Evolutionary conservation across 2,329 filamentous ascomycete genomes (phyloP).

Genomic region (Ceratocystis cubensis): DNA sequence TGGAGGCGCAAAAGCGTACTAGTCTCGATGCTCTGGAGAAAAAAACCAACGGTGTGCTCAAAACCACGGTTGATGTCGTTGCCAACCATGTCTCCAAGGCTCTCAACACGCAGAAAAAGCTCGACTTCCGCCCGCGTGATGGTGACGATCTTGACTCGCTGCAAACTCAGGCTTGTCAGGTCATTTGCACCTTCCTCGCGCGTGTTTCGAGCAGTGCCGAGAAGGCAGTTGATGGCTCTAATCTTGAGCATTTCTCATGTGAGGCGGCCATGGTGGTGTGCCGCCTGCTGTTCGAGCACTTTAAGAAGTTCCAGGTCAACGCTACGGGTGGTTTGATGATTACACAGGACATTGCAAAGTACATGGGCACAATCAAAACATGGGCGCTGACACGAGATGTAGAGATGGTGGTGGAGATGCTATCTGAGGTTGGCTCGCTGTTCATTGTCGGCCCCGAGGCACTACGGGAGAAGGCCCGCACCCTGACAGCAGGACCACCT

Average conservation of each 20-base stretch:
- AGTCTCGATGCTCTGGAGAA: slow-evolving; percentile 70
- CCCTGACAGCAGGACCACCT: slow-evolving; percentile 35
- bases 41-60: slow-evolving; percentile 56
- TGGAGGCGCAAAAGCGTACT: slow-evolving; percentile 67
- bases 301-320: slow-evolving; percentile 88
- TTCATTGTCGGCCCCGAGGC: slow-evolving; percentile 87
- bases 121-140: slow-evolving; percentile 80
- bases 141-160: slow-evolving; percentile 59
- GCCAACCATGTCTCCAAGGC: slow-evolving; percentile 64
- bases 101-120: slow-evolving; percentile 68
- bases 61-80: slow-evolving; percentile 50
- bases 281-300: slow-evolving; percentile 72
- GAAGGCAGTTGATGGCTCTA: slow-evolving; percentile 66
- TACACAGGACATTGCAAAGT: slow-evolving; percentile 89
- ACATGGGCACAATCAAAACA: slow-evolving; percentile 69
- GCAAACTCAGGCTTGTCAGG: slow-evolving; percentile 73
- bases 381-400: slow-evolving; percentile 65
- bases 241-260: slow-evolving; percentile 67
- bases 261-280: slow-evolving; percentile 75
- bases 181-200: slow-evolving; percentile 68
- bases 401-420: slow-evolving; percentile 61
- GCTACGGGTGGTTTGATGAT: slow-evolving; percentile 90
- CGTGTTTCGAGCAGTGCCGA: slow-evolving; percentile 50
- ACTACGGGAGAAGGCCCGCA: slow-evolving; percentile 55
- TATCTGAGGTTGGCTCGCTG: slow-evolving; percentile 86